Evolutionary conservation across 2,329 filamentous ascomycete species (phyloP).

Genomic region (Apiospora kogelbergensis): DNA sequence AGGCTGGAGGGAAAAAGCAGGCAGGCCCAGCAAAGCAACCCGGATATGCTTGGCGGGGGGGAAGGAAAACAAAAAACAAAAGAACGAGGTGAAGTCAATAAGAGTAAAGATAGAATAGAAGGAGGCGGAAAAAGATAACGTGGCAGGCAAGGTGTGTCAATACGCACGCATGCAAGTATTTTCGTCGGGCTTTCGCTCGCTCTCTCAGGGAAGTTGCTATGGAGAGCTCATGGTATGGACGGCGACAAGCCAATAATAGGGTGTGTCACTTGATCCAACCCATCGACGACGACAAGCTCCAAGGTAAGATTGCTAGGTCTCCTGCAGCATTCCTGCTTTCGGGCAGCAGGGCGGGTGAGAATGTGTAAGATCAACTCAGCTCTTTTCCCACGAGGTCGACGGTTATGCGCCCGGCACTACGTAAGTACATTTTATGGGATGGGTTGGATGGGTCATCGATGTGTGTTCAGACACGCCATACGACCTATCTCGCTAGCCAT

Average conservation of each 20-base stretch:
- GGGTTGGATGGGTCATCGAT: not conserved
- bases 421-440: no score
- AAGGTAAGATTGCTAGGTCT: not conserved
- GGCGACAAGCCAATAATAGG: not conserved
- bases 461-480: not conserved
- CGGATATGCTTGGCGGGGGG: not conserved
- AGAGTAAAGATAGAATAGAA: not conserved
- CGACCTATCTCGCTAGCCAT: not conserved
- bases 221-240: not conserved
- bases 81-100: not conserved
- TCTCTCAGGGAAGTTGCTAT: not conserved
- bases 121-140: not conserved
- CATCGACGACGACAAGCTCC: not conserved
- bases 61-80: not conserved
- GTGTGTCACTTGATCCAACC: not conserved
- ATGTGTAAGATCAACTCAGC: not conserved
- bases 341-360: no score
- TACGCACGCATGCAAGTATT: not conserved
- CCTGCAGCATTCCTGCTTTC: not conserved
- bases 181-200: not conserved
- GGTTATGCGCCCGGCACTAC: not conserved
- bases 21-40: not conserved
- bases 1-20: not conserved
- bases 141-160: not conserved
- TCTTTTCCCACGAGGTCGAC: not conserved